Evolutionary conservation across 306 rosid species (phyloP).

Genomic region (Vigna hirtella): DNA sequence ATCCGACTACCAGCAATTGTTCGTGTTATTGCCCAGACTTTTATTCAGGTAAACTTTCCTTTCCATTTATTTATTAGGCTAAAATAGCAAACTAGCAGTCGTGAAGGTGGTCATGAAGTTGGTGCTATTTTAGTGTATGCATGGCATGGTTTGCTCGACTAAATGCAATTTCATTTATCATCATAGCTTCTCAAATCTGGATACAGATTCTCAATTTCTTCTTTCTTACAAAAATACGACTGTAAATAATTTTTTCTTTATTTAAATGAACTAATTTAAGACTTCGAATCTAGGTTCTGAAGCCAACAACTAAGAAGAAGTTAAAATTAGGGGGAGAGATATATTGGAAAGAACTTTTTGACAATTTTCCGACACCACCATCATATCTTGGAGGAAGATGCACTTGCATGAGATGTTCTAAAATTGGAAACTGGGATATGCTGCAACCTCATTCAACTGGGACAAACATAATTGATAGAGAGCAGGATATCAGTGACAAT

Average conservation of each 20-base stretch:
- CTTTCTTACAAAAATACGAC: slow-evolving; percentile 2
- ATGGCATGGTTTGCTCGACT: not conserved
- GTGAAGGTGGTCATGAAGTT: slow-evolving; percentile 2
- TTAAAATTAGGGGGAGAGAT: slow-evolving; percentile 75
- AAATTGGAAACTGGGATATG: slow-evolving; percentile 41
- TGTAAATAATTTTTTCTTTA: not conserved
- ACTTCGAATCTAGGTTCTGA: slow-evolving; percentile 66
- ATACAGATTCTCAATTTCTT: slow-evolving; percentile 19
- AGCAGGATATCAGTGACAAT: slow-evolving; percentile 35
- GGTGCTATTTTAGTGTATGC: slow-evolving; percentile 5
- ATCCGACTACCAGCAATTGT: slow-evolving; percentile 87
- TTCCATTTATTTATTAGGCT: slow-evolving; percentile 32
- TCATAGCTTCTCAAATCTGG: not conserved
- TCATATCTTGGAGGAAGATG: slow-evolving; percentile 84
- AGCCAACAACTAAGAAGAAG: slow-evolving; percentile 76
- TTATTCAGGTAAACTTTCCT: slow-evolving; percentile 66
- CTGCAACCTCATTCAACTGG: slow-evolving; percentile 49
- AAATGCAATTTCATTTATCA: slow-evolving; percentile 31
- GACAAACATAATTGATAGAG: slow-evolving; percentile 45
- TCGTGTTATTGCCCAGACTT: slow-evolving; percentile 87
- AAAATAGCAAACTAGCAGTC: slow-evolving; percentile 23
- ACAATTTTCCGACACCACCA: slow-evolving; percentile 64
- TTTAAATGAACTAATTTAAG: slow-evolving; percentile 35
- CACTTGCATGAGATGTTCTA: slow-evolving; percentile 72
- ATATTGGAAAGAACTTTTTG: slow-evolving; percentile 66